Evolutionary conservation across 164 flowering plant genomes (phyloP), one percentile per base, ranked within the genome.

Genomic region (Piper betle): DNA sequence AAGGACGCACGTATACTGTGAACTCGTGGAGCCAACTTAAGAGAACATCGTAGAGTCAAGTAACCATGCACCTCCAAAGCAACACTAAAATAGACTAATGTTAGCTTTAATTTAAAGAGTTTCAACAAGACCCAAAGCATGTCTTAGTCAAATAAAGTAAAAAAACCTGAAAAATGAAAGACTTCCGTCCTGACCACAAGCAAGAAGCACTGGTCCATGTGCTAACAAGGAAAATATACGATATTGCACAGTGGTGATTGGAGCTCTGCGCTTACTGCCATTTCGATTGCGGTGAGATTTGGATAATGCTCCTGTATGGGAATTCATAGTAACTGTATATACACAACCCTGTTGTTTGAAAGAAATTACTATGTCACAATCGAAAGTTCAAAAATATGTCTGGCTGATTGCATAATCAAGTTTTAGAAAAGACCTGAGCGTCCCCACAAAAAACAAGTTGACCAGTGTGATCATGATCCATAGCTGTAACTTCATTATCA

Each of bases 401-500:
- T 58, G 9, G 20, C 53, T 48, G 39, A 53, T 11, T 11, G 18
- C 59, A 37, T 39, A 37, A 52, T 46, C 43, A 64, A 67, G 66
- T 10, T 50, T 25, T 12, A 37, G 2, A 38, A 37, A 38, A 13
- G 52, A 82, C 99, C 87, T 82, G 87, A 59, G 75, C 75, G 75
- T 93, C 97, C 55, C 99, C 99, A 71, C 95, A 86, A 68, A 93
- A 93, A 39, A 93, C 74, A 63, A 90, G 84, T 53, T 88, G 96
- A 62, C 99, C 99, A 65, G 99, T 88, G 68, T 88, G 97, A 75
- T 90, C 99, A 72, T 86, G 84, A 70, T 93, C 97, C 85, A 88
- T 76, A 20, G 96, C 81, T 37, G 96, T 84, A 58, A 90, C 79
- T 72, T 79, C 87, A 63, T 69, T 73, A 65, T 76, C 93, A 64